Evolutionary conservation across 1,284 basidiomycete species (phyloP), one percentile per base, ranked within the genome.

Genomic region (Ganoderma leucocontextum): DNA sequence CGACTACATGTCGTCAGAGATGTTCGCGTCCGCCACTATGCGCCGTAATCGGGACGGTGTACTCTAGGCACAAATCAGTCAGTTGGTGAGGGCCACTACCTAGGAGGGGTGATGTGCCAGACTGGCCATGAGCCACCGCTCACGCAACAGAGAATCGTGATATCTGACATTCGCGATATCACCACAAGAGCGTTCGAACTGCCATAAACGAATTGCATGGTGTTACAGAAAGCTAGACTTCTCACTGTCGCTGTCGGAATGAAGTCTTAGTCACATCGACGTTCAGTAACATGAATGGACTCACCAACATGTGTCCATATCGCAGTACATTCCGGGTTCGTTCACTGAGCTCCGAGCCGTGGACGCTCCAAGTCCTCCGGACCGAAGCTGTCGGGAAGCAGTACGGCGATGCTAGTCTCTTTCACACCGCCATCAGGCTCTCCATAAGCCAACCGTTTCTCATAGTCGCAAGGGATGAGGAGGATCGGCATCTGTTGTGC

Each of bases 361-460:
- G 87, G 87, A 33, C 85, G 75, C 61, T 88, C 87, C 72, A 95
- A 78, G 63, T 93, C 84, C 73, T 92, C 95, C 1, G 95, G 95
- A 0, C 96, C 96, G 81, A 97, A 97, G 78, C 94, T 95, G 81
- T 93, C 85, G 0, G 96, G 96, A 59, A 98, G 82, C 42, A 98
- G 81, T 71, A 91, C 88, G 2, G 84, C 93, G 19, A 98, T 82
- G 3, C 90, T 94, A 63, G 89, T 90, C 73, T 90, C 87, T 64
- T 82, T 74, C 13, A 87, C 80, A 52, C 89, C 82, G 22, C 87
- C 84, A 60, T 88, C 83, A 72, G 80, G 78, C 42, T 81, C 80
- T 62, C 78, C 82, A 61, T 75, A 80, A 64, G 78, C 79, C 39
- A 81, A 76, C 7, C 78, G 80, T 15, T 80, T 76, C 15, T 78